Conservation (phyloP, 2,329 filamentous ascomycete genomes). For the Apiospora hydei region DNA sequence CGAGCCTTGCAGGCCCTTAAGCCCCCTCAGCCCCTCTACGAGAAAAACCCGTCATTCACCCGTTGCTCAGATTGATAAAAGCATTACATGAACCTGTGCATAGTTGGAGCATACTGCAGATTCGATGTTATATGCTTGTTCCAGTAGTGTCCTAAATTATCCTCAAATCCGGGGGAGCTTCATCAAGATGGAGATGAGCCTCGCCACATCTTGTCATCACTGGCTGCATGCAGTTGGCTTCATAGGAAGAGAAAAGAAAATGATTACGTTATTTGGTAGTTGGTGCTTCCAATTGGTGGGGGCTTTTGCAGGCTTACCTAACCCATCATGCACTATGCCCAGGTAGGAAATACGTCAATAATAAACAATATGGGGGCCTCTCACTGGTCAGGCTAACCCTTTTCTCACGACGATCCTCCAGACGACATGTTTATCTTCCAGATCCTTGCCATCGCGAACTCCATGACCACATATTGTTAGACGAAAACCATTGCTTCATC, state of each 20-base stretch:
- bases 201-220: not conserved
- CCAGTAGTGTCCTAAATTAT: not conserved
- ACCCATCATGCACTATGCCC: not conserved
- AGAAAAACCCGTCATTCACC: not conserved
- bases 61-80: not conserved
- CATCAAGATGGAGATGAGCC: not conserved
- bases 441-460: not conserved
- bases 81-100: not conserved
- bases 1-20: not conserved
- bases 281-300: not conserved
- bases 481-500: not conserved
- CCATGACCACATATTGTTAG: not conserved
- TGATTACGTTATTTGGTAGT: not conserved
- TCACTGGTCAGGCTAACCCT: slow-evolving; percentile 8
- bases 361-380: slow-evolving; percentile 12
- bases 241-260: not conserved
- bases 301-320: not conserved
- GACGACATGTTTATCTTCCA: not conserved
- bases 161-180: not conserved
- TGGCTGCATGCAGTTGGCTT: not conserved
- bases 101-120: not conserved
- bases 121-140: not conserved
- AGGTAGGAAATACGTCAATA: slow-evolving; percentile 16
- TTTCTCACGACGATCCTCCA: not conserved
- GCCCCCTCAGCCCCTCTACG: not conserved